These are phyloP conservation scores for Sporisorium scitamineum DNA, from an alignment of 1,284 basidiomycete genomes.

Conservation along the genomic window DNA sequence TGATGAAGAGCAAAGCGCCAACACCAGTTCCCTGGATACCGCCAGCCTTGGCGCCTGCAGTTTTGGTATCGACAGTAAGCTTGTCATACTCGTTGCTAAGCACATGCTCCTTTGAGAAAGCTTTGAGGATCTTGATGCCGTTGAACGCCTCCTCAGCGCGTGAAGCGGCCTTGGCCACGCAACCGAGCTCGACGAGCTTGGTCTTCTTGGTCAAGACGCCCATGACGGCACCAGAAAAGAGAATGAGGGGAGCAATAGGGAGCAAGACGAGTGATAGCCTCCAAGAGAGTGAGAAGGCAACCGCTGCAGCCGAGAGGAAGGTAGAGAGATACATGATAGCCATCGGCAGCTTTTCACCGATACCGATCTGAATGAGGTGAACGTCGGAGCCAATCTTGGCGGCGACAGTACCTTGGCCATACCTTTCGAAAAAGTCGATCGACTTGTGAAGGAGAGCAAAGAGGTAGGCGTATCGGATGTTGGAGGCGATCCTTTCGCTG, in stretches of 20 bases:
- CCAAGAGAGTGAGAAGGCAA: conserved; percentile 9
- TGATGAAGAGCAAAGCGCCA: conserved; percentile 46
- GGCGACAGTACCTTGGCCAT: conserved; percentile 9
- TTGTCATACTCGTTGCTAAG: conserved; percentile 5
- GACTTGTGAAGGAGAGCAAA: conserved; percentile 3
- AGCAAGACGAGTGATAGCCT: conserved; percentile 12
- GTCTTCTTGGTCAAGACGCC: conserved; percentile 4
- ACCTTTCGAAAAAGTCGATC: conserved; percentile 14
- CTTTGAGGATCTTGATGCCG: conserved; percentile 18
- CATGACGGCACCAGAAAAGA: conserved; percentile 3
- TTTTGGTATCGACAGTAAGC: conserved; percentile 3
- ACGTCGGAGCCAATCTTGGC: conserved; percentile 14
- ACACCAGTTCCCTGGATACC: conserved; percentile 14
- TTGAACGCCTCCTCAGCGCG: conserved; percentile 16
- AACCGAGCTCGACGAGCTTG: conserved; percentile 8
- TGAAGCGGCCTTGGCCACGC: conserved; percentile 10
- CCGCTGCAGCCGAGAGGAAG: conserved; percentile 9
- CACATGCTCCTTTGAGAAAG: conserved; percentile 9
- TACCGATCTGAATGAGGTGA: conserved; percentile 12
- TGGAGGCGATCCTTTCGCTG: conserved; percentile 11
- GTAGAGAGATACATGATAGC: conserved; percentile 15
- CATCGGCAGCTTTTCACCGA: conserved; percentile 16
- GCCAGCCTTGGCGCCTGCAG: conserved; percentile 11
- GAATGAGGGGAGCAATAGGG: conserved; percentile 8
- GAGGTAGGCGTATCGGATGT: conserved; percentile 13